Evolutionary conservation across 83 land plant genomes (phyloP), one percentile per base, ranked within the genome.

Genomic region (Larix sibirica): DNA sequence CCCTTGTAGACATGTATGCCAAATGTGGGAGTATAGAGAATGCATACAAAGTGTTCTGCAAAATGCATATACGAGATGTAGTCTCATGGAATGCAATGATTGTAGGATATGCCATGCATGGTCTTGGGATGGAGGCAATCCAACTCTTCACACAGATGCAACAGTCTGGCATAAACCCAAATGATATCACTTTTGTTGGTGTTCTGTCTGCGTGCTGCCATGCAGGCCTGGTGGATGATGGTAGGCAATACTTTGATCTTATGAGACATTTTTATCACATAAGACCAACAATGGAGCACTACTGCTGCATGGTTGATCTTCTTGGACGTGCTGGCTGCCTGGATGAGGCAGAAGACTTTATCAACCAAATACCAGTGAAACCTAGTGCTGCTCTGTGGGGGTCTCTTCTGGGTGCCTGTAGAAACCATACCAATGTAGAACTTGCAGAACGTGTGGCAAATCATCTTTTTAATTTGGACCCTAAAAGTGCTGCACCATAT

Each of bases 1-100:
- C 82, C 3, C 79, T 89, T 2, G 80, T 89, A 56, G 68, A 21
- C 62, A 84, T 65, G 28, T 89, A 89, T 84, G 84, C 83, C 16
- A 67, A 81, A 26, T 81, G 80, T 69, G 83, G 83, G 16, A 44
- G 54, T 14, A 13, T 81, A 58, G 44, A 26, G 24, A 44, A 69
- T 31, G 83, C 83, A 13, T 69, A 28, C 80, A n/a, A 40, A 18
- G 85, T 81, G 60, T 86, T 80, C 38, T 24, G 75, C 21, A 21
- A 56, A 36, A 31, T 54, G 24, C 16, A 2, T 50, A 40, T 63
- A 16, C 68, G 62, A 61, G 80, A 83, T 80, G 85, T 76, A 36
- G 81, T 71, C 21, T n/a, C 74, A 18, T 86, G 81, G 54, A 83
- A 77, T 12, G 82, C 80, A 24, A 50, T 54, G 31, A 86, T 86